Percentiles rank a stretch among this genome's conserved stretches.
Evolutionary conservation across 2,329 filamentous ascomycete species (phyloP).

Genomic region (Seiridium unicorne): DNA sequence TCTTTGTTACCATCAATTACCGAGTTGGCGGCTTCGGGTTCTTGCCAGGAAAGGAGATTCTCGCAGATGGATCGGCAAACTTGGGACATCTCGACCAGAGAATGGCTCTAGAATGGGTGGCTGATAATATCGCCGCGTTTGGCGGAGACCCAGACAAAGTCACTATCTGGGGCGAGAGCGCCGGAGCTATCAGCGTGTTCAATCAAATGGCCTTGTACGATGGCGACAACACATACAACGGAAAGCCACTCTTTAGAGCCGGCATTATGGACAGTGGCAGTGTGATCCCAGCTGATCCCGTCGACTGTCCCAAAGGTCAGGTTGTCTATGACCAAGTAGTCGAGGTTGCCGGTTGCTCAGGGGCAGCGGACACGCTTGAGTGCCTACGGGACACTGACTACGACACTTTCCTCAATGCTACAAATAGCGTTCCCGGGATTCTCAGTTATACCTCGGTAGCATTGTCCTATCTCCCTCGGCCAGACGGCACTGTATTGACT

Average conservation of each 20-base stretch:
- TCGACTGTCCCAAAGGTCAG: constrained; percentile 67
- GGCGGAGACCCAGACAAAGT: constrained; percentile 74
- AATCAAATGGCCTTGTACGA: constrained; percentile 75
- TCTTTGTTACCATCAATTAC: constrained; percentile 79
- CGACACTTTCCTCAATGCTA: constrained; percentile 60
- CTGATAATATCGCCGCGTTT: constrained; percentile 74
- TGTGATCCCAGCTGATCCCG: constrained; percentile 57
- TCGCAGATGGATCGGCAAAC: constrained; percentile 66
- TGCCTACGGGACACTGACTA: constrained; percentile 65
- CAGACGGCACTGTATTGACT: constrained; percentile 63
- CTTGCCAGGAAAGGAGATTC: constrained; percentile 65
- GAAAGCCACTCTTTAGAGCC: constrained; percentile 69
- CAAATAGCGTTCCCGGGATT: constrained; percentile 68
- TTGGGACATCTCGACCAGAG: constrained; percentile 72
- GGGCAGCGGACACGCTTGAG: constrained; percentile 54
- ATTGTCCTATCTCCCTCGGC: constrained; percentile 72
- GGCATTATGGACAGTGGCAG: constrained; percentile 77
- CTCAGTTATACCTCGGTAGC: constrained; percentile 67
- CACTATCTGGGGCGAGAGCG: constrained; percentile 76
- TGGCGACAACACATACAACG: constrained; percentile 73
- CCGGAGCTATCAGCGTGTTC: constrained; percentile 70
- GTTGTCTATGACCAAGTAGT: constrained; percentile 63
- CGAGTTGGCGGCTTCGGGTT: constrained; percentile 74
- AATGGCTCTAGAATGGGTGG: constrained; percentile 71
- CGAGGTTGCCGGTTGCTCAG: constrained; percentile 58